Percentiles rank a stretch among this genome's conserved stretches.
Evolutionary conservation across 2,329 filamentous ascomycete species (phyloP).

Genomic region (Penicillium occitanis): DNA sequence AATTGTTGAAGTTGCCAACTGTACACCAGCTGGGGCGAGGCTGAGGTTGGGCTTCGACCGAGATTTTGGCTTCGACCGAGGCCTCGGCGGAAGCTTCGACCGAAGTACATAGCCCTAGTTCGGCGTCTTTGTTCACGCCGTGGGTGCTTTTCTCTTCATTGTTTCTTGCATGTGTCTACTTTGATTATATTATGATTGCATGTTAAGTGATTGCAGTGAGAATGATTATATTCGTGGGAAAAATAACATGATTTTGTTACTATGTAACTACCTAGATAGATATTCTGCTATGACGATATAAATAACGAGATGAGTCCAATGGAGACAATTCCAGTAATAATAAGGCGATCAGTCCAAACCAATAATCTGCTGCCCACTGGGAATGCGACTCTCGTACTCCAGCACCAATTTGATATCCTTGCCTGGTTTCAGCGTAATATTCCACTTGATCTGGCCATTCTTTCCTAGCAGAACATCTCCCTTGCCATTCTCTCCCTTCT

Average conservation of each 20-base stretch:
- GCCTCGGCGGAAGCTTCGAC: neutral
- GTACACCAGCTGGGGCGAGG: neutral
- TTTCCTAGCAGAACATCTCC: conserved; percentile 14
- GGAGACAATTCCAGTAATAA: neutral
- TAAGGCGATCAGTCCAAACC: conserved; percentile 11
- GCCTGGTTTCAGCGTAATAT: conserved; percentile 58
- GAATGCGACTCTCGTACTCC: conserved; percentile 62
- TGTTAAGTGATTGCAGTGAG: too few relatives aligned
- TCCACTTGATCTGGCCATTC: conserved; percentile 51
- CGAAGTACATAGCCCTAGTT: neutral
- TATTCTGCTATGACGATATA: neutral
- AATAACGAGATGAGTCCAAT: neutral
- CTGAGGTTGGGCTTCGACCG: neutral
- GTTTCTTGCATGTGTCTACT: too few relatives aligned
- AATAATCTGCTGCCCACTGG: conserved; percentile 33
- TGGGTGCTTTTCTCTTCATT: too few relatives aligned
- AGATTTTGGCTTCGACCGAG: conserved; percentile 3
- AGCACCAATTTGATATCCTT: conserved; percentile 58
- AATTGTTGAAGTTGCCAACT: neutral
- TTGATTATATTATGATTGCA: too few relatives aligned
- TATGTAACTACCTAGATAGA: neutral
- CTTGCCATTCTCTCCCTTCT: conserved; percentile 54
- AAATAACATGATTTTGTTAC: neutral
- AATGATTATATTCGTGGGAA: too few relatives aligned
- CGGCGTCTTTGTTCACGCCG: too few relatives aligned